These are phyloP conservation scores for Flaveria linearis DNA, from an alignment of 129 eudicot genomes.

Conservation along the genomic window DNA sequence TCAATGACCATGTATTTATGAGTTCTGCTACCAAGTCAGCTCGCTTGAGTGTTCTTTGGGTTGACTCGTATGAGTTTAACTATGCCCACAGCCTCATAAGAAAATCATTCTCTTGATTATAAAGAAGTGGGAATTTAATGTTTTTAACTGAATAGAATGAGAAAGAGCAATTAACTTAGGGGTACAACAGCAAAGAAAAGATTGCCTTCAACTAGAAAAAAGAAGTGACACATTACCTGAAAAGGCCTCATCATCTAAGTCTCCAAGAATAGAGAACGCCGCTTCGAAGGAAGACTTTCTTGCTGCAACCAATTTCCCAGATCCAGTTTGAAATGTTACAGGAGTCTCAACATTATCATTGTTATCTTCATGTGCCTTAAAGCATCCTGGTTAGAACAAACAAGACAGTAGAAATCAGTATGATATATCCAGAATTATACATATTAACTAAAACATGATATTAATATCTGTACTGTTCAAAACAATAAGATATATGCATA, in stretches of 20 bases:
- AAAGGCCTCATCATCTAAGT: conserved; percentile 35
- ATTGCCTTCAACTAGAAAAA: neutral
- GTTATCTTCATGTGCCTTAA: conserved; percentile 38
- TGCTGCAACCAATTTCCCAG: conserved; percentile 51
- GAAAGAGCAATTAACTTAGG: neutral
- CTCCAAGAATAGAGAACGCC: conserved; percentile 61
- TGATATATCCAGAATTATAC: conserved; percentile 10
- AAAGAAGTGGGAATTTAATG: neutral
- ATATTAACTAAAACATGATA: neutral
- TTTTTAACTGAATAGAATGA: neutral
- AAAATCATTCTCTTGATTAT: neutral
- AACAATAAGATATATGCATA: conserved; percentile 5
- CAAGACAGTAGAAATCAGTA: conserved; percentile 20
- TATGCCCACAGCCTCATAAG: conserved; percentile 1
- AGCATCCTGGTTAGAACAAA: conserved; percentile 43
- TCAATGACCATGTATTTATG: neutral
- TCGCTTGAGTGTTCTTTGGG: neutral
- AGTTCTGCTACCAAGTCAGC: neutral
- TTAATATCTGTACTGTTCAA: conserved; percentile 1
- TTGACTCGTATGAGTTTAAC: neutral
- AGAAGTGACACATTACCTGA: conserved; percentile 12
- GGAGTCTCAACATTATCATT: conserved; percentile 23
- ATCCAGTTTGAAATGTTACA: conserved; percentile 61
- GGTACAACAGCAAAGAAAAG: neutral
- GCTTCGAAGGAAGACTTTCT: conserved; percentile 54